phyloP scores from a whole-genome alignment of 2,329 filamentous ascomycete species.

The Escovopsis sp. region DNA sequence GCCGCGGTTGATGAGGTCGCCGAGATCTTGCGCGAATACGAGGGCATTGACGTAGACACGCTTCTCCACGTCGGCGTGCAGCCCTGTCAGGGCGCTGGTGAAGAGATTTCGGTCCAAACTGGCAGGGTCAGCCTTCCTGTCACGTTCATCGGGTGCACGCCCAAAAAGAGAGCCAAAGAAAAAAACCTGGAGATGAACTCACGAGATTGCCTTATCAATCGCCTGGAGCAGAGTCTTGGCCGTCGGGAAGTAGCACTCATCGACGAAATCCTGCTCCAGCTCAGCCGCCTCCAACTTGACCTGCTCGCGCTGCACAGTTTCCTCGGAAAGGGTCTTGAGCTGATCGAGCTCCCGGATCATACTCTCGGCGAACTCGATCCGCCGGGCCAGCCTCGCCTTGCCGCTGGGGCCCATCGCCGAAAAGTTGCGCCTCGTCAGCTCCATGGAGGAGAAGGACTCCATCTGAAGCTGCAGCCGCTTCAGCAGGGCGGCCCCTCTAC shows the following conservation, averaged over 20 bases:
- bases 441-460: conserved; percentile 94
- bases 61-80: conserved; percentile 37
- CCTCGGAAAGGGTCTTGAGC: conserved; percentile 53
- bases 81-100: conserved; percentile 29
- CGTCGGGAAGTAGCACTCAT: conserved; percentile 85
- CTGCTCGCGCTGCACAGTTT: conserved; percentile 60
- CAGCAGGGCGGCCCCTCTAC: conserved; percentile 76
- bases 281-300: conserved; percentile 64
- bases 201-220: conserved; percentile 67
- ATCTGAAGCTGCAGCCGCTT: conserved; percentile 89
- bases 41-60: conserved; percentile 44
- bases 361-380: conserved; percentile 75
- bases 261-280: conserved; percentile 63
- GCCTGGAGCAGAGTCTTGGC: conserved; percentile 61
- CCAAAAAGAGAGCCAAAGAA: conserved; percentile 5
- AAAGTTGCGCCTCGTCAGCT: conserved; percentile 89
- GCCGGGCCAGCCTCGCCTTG: conserved; percentile 57
- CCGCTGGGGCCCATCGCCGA: conserved; percentile 85
- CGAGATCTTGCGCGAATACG: conserved; percentile 41
- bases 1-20: conserved; percentile 34
- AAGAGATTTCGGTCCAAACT: conserved; percentile 53
- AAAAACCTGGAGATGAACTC: conserved; percentile 30
- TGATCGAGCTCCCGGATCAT: conserved; percentile 64
- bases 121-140: conserved; percentile 21
- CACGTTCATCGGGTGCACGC: too few species aligned